These are phyloP conservation scores for Naumovozyma castellii DNA, from an alignment of 805 yeast genomes.

Conservation along the genomic window DNA sequence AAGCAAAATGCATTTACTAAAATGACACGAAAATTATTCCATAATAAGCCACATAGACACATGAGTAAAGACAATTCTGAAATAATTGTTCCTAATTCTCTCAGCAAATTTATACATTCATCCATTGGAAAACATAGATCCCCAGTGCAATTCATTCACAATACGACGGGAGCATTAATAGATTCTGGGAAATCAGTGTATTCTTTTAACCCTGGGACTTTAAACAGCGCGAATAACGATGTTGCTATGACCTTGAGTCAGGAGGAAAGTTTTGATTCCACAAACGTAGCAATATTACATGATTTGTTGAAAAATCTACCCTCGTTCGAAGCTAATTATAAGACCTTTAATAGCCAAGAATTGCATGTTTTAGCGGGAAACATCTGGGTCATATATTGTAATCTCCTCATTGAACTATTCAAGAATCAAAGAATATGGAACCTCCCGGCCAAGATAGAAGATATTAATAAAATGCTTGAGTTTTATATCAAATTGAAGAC, in stretches of 20 bases:
- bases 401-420: slow-evolving; percentile 22
- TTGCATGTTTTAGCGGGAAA: slow-evolving; percentile 23
- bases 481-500: slow-evolving; percentile 24
- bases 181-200: slow-evolving; percentile 24
- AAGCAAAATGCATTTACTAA: slow-evolving; percentile 14
- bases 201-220: slow-evolving; percentile 15
- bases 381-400: slow-evolving; percentile 27
- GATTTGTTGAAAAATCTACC: slow-evolving; percentile 26
- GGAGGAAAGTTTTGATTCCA: slow-evolving; percentile 10
- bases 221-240: slow-evolving; percentile 13
- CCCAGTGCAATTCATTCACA: slow-evolving; percentile 25
- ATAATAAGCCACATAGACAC: slow-evolving; percentile 14
- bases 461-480: slow-evolving; percentile 18
- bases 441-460: slow-evolving; percentile 26
- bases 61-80: slow-evolving; percentile 15
- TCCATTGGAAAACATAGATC: slow-evolving; percentile 26
- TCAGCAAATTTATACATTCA: slow-evolving; percentile 27
- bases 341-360: slow-evolving; percentile 22
- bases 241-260: slow-evolving; percentile 10
- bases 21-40: slow-evolving; percentile 22
- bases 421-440: slow-evolving; percentile 26
- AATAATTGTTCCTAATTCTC: slow-evolving; percentile 19
- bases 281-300: slow-evolving; percentile 19
- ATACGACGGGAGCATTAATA: slow-evolving; percentile 14
- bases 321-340: slow-evolving; percentile 26